phyloP scores from a whole-genome alignment of 2,329 filamentous ascomycete species.

The Fusarium pilosicola region DNA sequence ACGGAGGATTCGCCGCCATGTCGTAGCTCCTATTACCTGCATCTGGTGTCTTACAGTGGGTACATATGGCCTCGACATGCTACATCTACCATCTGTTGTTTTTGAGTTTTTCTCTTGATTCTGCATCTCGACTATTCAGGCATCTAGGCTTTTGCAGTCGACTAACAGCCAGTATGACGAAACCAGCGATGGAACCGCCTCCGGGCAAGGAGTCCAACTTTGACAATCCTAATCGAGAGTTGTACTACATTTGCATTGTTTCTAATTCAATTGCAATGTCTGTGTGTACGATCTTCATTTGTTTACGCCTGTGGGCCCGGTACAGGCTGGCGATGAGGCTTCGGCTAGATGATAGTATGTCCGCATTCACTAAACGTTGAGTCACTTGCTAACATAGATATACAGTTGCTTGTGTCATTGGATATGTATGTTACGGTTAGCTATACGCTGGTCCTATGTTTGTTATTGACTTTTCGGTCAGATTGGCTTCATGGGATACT shows the following conservation, averaged over 20 bases:
- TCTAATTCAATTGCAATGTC: slow-evolving; percentile 17
- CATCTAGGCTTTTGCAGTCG: neutral
- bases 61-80: neutral
- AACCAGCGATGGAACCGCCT: slow-evolving; percentile 28
- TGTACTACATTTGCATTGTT: slow-evolving; percentile 25
- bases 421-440: slow-evolving; percentile 1
- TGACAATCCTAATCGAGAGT: slow-evolving; percentile 15
- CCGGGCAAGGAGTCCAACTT: slow-evolving; percentile 18
- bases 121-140: neutral
- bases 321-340: slow-evolving; percentile 22
- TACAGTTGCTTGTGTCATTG: slow-evolving; percentile 21
- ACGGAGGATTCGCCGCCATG: neutral
- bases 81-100: neutral
- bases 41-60: neutral
- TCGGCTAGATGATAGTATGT: slow-evolving; percentile 19
- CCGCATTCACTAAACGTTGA: rapidly evolving
- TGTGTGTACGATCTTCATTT: slow-evolving; percentile 15
- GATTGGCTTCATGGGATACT: slow-evolving; percentile 32
- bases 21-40: neutral
- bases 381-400: neutral
- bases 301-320: slow-evolving; percentile 10
- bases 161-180: neutral
- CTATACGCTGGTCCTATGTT: rapidly evolving
- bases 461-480: rapidly evolving
- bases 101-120: neutral